phyloP scores from a whole-genome alignment of 192 early-diverging fungal species.

The Coemansia sp. region DNA sequence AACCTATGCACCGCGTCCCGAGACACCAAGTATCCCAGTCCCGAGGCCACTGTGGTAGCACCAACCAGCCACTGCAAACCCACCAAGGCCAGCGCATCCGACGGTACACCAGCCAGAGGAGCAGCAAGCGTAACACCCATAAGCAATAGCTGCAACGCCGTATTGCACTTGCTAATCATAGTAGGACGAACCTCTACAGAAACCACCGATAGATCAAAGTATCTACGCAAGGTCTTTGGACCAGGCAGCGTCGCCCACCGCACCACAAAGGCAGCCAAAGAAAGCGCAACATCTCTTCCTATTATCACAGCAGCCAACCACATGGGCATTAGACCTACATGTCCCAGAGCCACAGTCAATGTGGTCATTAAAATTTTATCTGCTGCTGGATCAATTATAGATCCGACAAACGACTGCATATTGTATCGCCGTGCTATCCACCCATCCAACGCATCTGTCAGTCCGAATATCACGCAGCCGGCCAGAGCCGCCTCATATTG shows the following conservation, averaged over 20 bases:
- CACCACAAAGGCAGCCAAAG: conserved; percentile 74
- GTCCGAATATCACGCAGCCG: conserved; percentile 73
- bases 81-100: conserved; percentile 50
- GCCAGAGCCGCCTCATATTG: conserved; percentile 67
- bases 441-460: conserved; percentile 87
- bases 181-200: conserved; percentile 91
- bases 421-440: conserved; percentile 85
- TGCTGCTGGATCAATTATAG: conserved; percentile 88
- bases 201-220: conserved; percentile 87
- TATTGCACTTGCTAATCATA: conserved; percentile 86
- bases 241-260: conserved; percentile 82
- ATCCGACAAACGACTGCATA: conserved; percentile 81
- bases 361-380: conserved; percentile 94
- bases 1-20: conserved; percentile 72
- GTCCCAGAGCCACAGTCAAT: conserved; percentile 72
- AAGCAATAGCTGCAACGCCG: conserved; percentile 76
- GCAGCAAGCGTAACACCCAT: conserved; percentile 73
- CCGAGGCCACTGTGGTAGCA: conserved; percentile 77
- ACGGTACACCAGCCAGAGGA: conserved; percentile 65
- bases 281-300: conserved; percentile 77
- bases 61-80: conserved; percentile 59
- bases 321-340: conserved; percentile 67
- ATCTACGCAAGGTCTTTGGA: conserved; percentile 79
- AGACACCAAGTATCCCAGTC: conserved; percentile 67
- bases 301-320: conserved; percentile 79